Percentiles rank a stretch among this genome's conserved stretches.
Conservation (phyloP, 345 rosid species). For the Kernera saxatilis region DNA sequence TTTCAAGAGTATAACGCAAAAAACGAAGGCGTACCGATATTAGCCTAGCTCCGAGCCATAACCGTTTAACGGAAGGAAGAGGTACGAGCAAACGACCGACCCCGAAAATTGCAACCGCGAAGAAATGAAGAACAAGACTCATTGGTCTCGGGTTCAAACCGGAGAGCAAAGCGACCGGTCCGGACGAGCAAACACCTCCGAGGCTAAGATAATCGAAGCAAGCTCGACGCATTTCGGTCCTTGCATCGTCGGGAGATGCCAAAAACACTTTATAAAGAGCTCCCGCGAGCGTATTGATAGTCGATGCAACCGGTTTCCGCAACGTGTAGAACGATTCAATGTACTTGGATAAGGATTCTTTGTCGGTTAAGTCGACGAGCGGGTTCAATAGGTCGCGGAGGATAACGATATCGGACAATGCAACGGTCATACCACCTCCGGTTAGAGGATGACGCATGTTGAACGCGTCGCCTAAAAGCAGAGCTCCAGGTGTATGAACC, state of each 20-base stretch:
- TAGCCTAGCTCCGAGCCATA: slow-evolving; percentile 46
- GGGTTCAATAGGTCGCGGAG: slow-evolving; percentile 42
- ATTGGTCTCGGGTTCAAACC: slow-evolving; percentile 50
- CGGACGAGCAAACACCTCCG: slow-evolving; percentile 44
- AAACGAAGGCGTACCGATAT: slow-evolving; percentile 33
- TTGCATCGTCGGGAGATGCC: slow-evolving; percentile 44
- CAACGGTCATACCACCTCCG: slow-evolving; percentile 57
- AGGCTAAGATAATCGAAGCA: slow-evolving; percentile 54
- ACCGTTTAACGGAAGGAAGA: slow-evolving; percentile 42
- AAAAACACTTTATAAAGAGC: slow-evolving; percentile 51
- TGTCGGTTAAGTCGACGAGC: slow-evolving; percentile 30
- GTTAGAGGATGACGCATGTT: slow-evolving; percentile 58
- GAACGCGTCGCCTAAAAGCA: slow-evolving; percentile 48
- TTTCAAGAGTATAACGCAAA: not conserved
- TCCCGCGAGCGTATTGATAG: slow-evolving; percentile 50
- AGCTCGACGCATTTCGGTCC: slow-evolving; percentile 50
- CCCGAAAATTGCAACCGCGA: slow-evolving; percentile 49
- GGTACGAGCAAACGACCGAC: slow-evolving; percentile 49
- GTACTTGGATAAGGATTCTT: slow-evolving; percentile 34
- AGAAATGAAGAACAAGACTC: slow-evolving; percentile 49
- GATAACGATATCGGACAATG: slow-evolving; percentile 45
- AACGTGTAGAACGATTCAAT: slow-evolving; percentile 54
- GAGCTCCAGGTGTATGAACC: slow-evolving; percentile 42
- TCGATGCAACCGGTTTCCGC: slow-evolving; percentile 60
- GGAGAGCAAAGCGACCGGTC: slow-evolving; percentile 49